phyloP scores from a whole-genome alignment of 139 green algal genomes.

The Chlorella vulgaris region DNA sequence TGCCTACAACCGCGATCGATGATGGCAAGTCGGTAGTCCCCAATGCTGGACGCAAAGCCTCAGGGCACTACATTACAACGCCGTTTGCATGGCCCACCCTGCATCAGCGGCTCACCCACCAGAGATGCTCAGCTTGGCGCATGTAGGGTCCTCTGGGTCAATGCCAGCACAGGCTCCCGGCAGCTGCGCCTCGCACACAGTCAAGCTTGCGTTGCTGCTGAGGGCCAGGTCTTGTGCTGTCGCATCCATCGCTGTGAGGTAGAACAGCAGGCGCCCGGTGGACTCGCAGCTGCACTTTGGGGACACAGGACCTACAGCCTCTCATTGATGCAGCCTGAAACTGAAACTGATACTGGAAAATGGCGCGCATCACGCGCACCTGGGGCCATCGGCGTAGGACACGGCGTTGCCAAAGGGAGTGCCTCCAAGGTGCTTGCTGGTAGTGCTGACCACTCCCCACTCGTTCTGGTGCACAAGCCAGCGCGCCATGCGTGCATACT shows the following conservation, averaged over 20 bases:
- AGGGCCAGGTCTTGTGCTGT: conserved; percentile 40
- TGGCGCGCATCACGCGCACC: too few relatives aligned
- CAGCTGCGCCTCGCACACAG: conserved; percentile 38
- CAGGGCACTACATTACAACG: not conserved
- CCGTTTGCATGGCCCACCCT: not conserved
- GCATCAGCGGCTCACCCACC: not conserved
- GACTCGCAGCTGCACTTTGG: conserved; percentile 10
- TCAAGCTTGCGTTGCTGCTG: conserved; percentile 29
- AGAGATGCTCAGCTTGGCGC: conserved; percentile 49
- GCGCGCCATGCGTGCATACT: conserved; percentile 49
- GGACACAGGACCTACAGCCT: not conserved
- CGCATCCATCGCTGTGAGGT: conserved; percentile 49
- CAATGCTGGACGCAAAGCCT: not conserved
- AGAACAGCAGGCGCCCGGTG: conserved; percentile 61
- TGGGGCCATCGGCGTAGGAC: conserved; percentile 53
- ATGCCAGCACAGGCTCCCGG: conserved; percentile 7
- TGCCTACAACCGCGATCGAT: too few relatives aligned
- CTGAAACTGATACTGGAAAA: too few relatives aligned
- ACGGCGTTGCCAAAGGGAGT: conserved; percentile 43
- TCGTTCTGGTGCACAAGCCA: conserved; percentile 53
- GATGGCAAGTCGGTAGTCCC: too few relatives aligned
- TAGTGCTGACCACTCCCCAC: conserved; percentile 54
- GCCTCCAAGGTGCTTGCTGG: conserved; percentile 12
- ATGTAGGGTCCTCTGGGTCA: conserved; percentile 49
- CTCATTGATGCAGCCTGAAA: too few relatives aligned